phyloP scores from a whole-genome alignment of 2,329 filamentous ascomycete species.

The Cercospora nicotianae region DNA sequence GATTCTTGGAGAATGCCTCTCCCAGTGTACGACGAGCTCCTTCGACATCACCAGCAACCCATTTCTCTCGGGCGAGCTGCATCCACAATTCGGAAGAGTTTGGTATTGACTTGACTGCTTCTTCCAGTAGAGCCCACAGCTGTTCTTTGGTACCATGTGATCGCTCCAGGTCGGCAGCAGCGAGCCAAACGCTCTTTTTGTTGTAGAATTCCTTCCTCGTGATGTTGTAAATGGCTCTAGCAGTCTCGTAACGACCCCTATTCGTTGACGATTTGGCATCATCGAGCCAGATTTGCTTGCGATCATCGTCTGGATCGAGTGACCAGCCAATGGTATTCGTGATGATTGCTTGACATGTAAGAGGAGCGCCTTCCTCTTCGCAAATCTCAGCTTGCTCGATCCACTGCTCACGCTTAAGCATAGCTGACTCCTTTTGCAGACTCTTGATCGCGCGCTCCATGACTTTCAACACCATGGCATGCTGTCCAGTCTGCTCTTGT shows the following conservation, averaged over 20 bases:
- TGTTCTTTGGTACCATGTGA: conserved; percentile 82
- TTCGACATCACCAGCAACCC: conserved; percentile 83
- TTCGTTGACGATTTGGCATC: conserved; percentile 82
- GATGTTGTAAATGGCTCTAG: conserved; percentile 90
- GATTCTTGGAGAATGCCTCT: conserved; percentile 89
- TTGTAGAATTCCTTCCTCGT: conserved; percentile 85
- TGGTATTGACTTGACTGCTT: conserved; percentile 90
- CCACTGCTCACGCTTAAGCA: conserved; percentile 98
- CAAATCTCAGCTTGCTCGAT: conserved; percentile 92
- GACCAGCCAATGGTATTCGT: conserved; percentile 90
- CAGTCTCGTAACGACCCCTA: conserved; percentile 82
- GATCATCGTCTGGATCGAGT: conserved; percentile 92
- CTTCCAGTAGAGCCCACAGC: conserved; percentile 82
- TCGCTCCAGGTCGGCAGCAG: conserved; percentile 86
- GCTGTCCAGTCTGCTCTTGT: conserved; percentile 84
- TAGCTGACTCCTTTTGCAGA: conserved; percentile 85
- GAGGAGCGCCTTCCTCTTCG: conserved; percentile 82
- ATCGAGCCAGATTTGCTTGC: conserved; percentile 93
- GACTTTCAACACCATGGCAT: conserved; percentile 72
- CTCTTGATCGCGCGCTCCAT: conserved; percentile 93
- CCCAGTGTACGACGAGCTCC: conserved; percentile 83
- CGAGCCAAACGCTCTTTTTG: conserved; percentile 84
- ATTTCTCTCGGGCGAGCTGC: conserved; percentile 92
- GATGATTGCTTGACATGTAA: conserved; percentile 88
- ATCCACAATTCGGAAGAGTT: conserved; percentile 92